Conservation (phyloP, 2,329 filamentous ascomycete species). For the Graphiopsis chlorocephala region DNA sequence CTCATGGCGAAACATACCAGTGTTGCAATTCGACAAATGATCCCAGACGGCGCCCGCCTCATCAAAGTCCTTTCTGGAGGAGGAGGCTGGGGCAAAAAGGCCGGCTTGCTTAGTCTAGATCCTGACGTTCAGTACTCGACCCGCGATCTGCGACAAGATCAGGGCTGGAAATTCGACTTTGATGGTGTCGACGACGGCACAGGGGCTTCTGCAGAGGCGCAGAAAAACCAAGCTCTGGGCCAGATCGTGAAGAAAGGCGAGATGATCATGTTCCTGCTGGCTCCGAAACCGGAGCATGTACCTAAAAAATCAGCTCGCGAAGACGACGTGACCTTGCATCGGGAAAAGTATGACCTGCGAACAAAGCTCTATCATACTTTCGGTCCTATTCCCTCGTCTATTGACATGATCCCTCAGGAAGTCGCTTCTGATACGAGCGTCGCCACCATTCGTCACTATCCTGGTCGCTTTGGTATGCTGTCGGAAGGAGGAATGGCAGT, state of each 20-base stretch:
- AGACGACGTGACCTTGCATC: neutral
- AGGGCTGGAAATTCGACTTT: constrained; percentile 52
- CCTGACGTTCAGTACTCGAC: constrained; percentile 59
- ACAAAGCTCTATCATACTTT: constrained; percentile 32
- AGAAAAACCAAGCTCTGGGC: constrained; percentile 43
- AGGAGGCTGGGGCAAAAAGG: constrained; percentile 79
- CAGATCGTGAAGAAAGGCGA: constrained; percentile 63
- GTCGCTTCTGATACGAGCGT: constrained; percentile 17
- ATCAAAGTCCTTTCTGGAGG: constrained; percentile 68
- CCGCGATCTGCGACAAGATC: constrained; percentile 52
- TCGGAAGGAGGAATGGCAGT: constrained; percentile 59
- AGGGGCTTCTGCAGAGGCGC: constrained; percentile 31
- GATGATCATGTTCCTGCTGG: constrained; percentile 64
- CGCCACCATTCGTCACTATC: constrained; percentile 18
- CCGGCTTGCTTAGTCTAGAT: constrained; percentile 74
- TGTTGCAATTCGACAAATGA: neutral
- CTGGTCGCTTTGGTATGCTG: constrained; percentile 59
- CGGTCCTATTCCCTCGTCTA: constrained; percentile 45
- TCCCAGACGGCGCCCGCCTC: constrained; percentile 38
- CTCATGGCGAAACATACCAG: neutral
- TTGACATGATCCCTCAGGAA: constrained; percentile 34
- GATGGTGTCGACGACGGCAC: constrained; percentile 32
- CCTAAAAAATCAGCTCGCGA: constrained; percentile 1
- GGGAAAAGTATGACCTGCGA: constrained; percentile 6
- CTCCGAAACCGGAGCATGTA: constrained; percentile 28